Evolutionary conservation across 345 rosid genomes (phyloP), one percentile per base, ranked within the genome.

Genomic region (Brassica juncea): DNA sequence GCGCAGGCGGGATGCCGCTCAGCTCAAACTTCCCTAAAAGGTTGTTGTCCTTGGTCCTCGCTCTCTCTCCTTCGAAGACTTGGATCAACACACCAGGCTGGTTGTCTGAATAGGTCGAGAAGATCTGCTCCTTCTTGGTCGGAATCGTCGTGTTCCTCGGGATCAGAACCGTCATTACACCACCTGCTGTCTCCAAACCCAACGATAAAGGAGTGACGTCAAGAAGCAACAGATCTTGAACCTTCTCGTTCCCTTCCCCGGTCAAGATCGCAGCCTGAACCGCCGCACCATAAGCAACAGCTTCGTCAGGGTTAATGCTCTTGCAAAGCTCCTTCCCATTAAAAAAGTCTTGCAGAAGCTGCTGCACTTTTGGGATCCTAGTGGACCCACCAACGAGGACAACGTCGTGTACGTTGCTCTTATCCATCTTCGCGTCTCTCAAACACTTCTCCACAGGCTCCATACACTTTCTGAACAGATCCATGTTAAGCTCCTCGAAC

Each of bases 401-500:
- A 49, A 82, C 91, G 15, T 88, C 89, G 9, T 88, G 89, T 0
- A 88, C 82, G 10, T 4, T 75, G 77, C 85, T 87, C 84, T 90
- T 90, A 70, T 86, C 94, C 86, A 90, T 90, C 85, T 83, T 88
- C 1, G 92, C 89, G 74, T 87, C 89, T 71, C 92, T 88, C 81
- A 88, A 31, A 64, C 89, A 86, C 60, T 86, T 86, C 84, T 86
- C 88, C 3, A 86, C 88, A 0, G 88, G 89, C 66, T 86, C 89
- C 89, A 85, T 87, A 66, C 89, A 87, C 84, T 87, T 87, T 47
- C 88, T 82, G 42, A 87, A 87, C 1, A 87, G 60, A 49, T 80
- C 86, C 89, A 86, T 86, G 80, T 85, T 86, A 2, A 86, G 77
- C 70, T 79, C 89, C 79, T 86, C 89, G 0, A 86, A 86, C 23